Evolutionary conservation across 768 basidiomycete genomes (phyloP).

Genomic region (Piloderma croceum): DNA sequence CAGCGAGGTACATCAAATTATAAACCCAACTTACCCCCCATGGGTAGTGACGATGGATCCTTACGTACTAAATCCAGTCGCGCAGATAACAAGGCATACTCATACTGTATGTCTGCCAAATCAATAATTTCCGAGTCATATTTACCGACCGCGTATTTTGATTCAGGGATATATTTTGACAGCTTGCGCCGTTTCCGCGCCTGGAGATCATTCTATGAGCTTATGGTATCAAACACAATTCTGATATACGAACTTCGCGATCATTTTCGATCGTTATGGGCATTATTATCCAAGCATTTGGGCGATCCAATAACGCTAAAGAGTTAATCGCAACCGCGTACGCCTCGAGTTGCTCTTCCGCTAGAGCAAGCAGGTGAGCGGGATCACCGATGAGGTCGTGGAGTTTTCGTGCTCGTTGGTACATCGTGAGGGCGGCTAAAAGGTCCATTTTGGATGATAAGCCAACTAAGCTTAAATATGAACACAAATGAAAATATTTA

Average conservation of each 20-base stretch:
- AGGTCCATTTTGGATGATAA: constrained; percentile 1
- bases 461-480: constrained; percentile 4
- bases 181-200: constrained; percentile 67
- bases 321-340: constrained; percentile 87
- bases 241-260: constrained; percentile 37
- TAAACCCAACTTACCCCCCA: constrained; percentile 52
- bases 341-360: constrained; percentile 70
- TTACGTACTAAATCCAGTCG: constrained; percentile 68
- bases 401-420: constrained; percentile 81
- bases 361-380: constrained; percentile 39
- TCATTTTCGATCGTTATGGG: constrained; percentile 43
- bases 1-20: constrained; percentile 2
- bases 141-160: constrained; percentile 55
- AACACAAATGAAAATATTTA: constrained; percentile 33
- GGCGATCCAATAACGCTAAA: constrained; percentile 72
- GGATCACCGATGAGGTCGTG: constrained; percentile 36
- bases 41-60: constrained; percentile 55
- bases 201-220: constrained; percentile 29
- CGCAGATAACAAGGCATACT: constrained; percentile 70
- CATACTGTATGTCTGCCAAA: constrained; percentile 72
- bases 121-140: constrained; percentile 75
- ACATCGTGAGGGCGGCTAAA: constrained; percentile 87
- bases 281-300: constrained; percentile 79
- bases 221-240: constrained; percentile 13
- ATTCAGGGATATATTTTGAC: constrained; percentile 72